Conservation (phyloP, 148 eudicot genomes). For the Cornus controversa region DNA sequence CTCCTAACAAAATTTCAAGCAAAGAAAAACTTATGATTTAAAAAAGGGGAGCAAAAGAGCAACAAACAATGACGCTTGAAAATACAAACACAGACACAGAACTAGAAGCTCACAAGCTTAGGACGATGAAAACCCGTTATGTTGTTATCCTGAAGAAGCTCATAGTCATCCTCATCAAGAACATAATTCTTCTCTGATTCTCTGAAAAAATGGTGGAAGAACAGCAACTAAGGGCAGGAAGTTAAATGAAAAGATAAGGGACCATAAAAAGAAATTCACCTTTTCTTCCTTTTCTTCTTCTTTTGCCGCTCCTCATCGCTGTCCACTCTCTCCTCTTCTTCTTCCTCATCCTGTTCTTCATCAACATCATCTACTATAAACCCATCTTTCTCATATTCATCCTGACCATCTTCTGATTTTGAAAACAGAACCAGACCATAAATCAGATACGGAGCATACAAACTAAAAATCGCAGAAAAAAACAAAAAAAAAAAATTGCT, state of each 20-base stretch:
- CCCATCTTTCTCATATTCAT: conserved; percentile 92
- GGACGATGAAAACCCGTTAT: conserved; percentile 61
- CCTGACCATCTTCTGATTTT: conserved; percentile 83
- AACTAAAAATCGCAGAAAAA: neutral
- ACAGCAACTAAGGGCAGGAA: conserved; percentile 1
- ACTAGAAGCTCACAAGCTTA: conserved; percentile 28
- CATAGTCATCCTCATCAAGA: conserved; percentile 93
- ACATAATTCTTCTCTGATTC: conserved; percentile 57
- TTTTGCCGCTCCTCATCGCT: conserved; percentile 69
- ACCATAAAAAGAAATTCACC: conserved; percentile 27
- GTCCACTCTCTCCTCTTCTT: conserved; percentile 50
- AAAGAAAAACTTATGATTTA: conserved; percentile 7
- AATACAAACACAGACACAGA: neutral
- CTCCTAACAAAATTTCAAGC: conserved; percentile 37
- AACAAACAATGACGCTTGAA: neutral
- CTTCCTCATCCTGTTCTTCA: conserved; percentile 62
- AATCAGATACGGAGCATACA: neutral
- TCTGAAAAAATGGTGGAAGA: conserved; percentile 31
- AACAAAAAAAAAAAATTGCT: neutral
- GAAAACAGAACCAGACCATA: conserved; percentile 4
- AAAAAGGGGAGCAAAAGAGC: neutral
- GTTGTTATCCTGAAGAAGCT: conserved; percentile 75
- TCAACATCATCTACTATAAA: conserved; percentile 90
- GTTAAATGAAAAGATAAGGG: neutral
- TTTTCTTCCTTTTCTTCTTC: conserved; percentile 82